Evolutionary conservation across 768 basidiomycete species (phyloP), one percentile per base, ranked within the genome.

Genomic region (Lentinula aciculospora): DNA sequence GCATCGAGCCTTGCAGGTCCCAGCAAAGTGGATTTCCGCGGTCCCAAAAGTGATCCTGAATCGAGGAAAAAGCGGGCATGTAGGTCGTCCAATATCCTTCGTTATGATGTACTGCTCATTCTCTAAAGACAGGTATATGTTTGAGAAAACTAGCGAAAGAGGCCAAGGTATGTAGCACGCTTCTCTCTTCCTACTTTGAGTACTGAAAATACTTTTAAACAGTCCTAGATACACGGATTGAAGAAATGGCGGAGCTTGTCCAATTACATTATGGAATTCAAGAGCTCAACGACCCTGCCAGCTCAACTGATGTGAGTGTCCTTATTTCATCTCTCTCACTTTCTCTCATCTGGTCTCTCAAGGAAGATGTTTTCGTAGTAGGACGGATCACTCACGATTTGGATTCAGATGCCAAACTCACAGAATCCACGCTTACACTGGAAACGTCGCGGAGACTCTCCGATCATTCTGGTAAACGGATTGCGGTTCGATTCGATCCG

Each of bases 181-280:
- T 48, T 23, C 32, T 23, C 55, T 7, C 27, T 37, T 21, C n/a
- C n/a, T 5, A n/a, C 4, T 10, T 45, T 15, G 25, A 23, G n/a
- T n/a, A n/a, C n/a, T n/a, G n/a, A n/a, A n/a, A n/a, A n/a, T n/a
- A n/a, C n/a, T n/a, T n/a, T n/a, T n/a, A n/a, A n/a, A n/a, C 46
- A 95, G 93, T 74, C 15, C 81, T 99, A 54, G 95, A 98, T 65
- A 84, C 86, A 58, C 75, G 86, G 57, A 96, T 99, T 66, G 92
- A 97, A 62, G 88, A 94, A 46, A 85, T 90, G 58, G 90, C 84
- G 2, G 87, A 89, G 40, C 74, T 86, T 17, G 76, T 98, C 56
- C 78, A 79, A 61, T 78, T 77, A 42, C 81, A 88, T 60, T 96
- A 95, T 68, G 74, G 77, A 1, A 68, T 95, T 8, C 67, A 74